These are phyloP conservation scores for Salvia hispanica DNA, from an alignment of 257 asterid genomes.

Conservation along the genomic window DNA sequence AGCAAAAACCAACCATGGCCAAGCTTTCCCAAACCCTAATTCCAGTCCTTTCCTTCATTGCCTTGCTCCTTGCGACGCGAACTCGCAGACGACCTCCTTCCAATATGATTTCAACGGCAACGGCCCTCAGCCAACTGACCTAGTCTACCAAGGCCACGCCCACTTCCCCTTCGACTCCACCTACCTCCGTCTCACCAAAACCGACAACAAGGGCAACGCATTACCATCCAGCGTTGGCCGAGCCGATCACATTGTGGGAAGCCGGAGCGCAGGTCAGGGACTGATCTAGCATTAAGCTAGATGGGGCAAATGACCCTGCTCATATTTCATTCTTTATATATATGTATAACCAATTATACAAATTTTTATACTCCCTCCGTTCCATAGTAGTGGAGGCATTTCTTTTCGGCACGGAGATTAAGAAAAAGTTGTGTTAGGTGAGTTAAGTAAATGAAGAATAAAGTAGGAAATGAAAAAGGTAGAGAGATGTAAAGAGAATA, in stretches of 20 bases:
- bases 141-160: constrained; percentile 5
- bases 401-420: too few species aligned
- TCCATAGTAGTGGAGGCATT: too few species aligned
- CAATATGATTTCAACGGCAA: neutral
- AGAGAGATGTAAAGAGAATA: too few species aligned
- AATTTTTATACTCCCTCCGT: too few species aligned
- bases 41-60: neutral
- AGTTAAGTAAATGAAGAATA: too few species aligned
- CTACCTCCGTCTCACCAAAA: neutral
- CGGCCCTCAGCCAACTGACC: neutral
- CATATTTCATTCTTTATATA: too few species aligned
- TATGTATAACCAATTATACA: too few species aligned
- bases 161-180: neutral
- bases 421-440: too few species aligned
- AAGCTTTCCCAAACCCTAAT: constrained; percentile 4
- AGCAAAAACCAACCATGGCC: neutral
- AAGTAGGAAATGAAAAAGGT: too few species aligned
- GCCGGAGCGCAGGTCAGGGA: neutral
- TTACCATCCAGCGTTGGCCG: neutral
- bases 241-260: neutral
- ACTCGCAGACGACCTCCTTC: neutral
- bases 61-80: neutral
- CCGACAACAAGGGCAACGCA: too few species aligned
- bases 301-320: too few species aligned
- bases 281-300: too few species aligned